Base-by-base conservation (phyloP, 2,329 filamentous ascomycete species). In the Madurella mycetomatis region DNA sequence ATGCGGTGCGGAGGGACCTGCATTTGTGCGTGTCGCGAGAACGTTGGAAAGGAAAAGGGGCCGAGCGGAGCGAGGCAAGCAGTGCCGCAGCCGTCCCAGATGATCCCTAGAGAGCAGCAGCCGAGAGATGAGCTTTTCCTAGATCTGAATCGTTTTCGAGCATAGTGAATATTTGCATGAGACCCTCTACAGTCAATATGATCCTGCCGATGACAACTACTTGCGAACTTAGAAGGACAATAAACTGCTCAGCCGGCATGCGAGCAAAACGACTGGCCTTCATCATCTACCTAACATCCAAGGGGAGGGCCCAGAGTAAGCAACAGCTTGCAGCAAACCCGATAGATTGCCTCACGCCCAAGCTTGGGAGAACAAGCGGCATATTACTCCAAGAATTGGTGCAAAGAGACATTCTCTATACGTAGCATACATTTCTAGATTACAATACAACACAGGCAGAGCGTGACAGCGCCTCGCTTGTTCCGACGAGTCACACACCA, bases 391-490 rank as follows among this genome's bases (percentile, higher is more conserved):
- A 25, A 7, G 25, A 45, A 15, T 34, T 31, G n/a, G 8, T 16
- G 25, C 17, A 15, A 25, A 25, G 25, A 25, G 25, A 25, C 25
- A 7, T 25, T 44, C 19, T 25, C 47, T 54, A 46, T 55, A 53
- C 54, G 53, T 56, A 56, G 41, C 49, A 32, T 56, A 56, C 54
- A 56, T 49, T 34, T 53, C 54, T 57, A 57, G 19, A 49, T 56
- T 55, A 58, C 49, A 56, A 53, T 34, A 50, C 49, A 25, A 43
- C 41, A 32, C 11, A 41, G 34, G 37, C 41, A 41, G n/a, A 44
- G 44, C 44, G 39, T 42, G 43, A 31, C 8, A 40, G 19, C 32
- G 30, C 31, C 41, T 41, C 46, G 41, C 49, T 51, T 51, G 45
- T 41, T 45, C 17, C 17, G 52, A 15, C 30, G 11, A 9, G 25